phyloP scores from a whole-genome alignment of 352 stramenopile species.

The Globisporangium lucens region DNA sequence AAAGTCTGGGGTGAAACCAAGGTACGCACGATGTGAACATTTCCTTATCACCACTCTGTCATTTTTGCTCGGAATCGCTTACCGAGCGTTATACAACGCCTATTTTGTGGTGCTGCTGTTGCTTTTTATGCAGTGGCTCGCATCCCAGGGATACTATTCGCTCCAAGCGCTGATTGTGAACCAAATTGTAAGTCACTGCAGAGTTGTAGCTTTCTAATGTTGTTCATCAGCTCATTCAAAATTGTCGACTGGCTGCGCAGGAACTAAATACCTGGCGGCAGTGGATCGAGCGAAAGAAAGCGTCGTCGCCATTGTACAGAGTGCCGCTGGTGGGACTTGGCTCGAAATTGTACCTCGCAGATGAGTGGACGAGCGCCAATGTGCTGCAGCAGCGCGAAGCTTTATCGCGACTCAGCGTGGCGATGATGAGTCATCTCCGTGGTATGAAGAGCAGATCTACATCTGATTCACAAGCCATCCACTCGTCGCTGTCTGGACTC shows the following conservation, averaged over 20 bases:
- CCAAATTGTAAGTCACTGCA: slow-evolving; percentile 55
- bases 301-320: slow-evolving; percentile 12
- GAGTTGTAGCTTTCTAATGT: neutral
- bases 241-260: slow-evolving; percentile 20
- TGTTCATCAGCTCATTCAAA: neutral
- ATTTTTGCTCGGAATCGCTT: neutral
- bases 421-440: slow-evolving; percentile 21
- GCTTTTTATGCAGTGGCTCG: slow-evolving; percentile 47
- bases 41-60: neutral
- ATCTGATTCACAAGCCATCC: neutral
- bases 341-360: slow-evolving; percentile 44
- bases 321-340: slow-evolving; percentile 49
- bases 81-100: neutral
- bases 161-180: slow-evolving; percentile 66
- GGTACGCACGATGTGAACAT: slow-evolving; percentile 13
- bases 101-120: neutral
- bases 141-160: slow-evolving; percentile 56
- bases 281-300: slow-evolving; percentile 39
- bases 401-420: slow-evolving; percentile 6
- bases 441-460: neutral
- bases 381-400: slow-evolving; percentile 14
- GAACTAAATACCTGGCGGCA: slow-evolving; percentile 70
- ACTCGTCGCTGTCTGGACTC: slow-evolving; percentile 7
- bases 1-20: slow-evolving; percentile 49
- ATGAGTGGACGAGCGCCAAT: slow-evolving; percentile 42